Evolutionary conservation across 176 grass and related monocot genomes (phyloP).

Genomic region (Melocanna baccifera): DNA sequence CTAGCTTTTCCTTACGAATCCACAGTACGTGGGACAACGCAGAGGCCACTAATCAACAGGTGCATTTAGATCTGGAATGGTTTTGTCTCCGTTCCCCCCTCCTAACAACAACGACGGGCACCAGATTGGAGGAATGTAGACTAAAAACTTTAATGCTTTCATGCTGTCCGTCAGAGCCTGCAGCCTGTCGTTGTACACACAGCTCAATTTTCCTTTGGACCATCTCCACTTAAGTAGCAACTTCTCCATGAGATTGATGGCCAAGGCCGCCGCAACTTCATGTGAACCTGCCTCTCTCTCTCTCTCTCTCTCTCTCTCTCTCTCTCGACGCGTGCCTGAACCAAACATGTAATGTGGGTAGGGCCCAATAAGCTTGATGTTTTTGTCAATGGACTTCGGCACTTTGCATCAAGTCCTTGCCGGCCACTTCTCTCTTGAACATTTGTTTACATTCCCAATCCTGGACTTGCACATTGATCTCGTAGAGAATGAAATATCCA

Average conservation of each 20-base stretch:
- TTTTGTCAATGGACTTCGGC: neutral
- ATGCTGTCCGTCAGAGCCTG: neutral
- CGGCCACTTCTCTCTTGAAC: neutral
- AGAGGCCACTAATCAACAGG: neutral
- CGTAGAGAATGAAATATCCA: too few relatives aligned
- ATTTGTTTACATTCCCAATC: too few relatives aligned
- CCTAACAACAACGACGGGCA: neutral
- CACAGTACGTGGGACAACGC: too few relatives aligned
- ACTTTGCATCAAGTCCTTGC: neutral
- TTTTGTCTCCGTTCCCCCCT: neutral
- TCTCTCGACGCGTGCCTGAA: neutral
- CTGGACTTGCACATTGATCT: too few relatives aligned
- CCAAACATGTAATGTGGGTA: neutral
- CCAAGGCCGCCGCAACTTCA: neutral
- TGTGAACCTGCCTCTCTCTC: neutral
- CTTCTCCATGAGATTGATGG: neutral
- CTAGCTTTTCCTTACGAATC: neutral
- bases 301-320: neutral
- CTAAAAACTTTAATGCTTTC: neutral
- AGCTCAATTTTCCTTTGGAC: neutral
- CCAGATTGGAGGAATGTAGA: neutral
- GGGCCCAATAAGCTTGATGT: neutral
- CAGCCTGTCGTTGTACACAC: neutral
- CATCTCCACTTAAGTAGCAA: neutral
- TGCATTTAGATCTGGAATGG: neutral